Base-by-base conservation (phyloP, 2,329 filamentous ascomycete genomes). In the Ceratocystis huliohia region DNA sequence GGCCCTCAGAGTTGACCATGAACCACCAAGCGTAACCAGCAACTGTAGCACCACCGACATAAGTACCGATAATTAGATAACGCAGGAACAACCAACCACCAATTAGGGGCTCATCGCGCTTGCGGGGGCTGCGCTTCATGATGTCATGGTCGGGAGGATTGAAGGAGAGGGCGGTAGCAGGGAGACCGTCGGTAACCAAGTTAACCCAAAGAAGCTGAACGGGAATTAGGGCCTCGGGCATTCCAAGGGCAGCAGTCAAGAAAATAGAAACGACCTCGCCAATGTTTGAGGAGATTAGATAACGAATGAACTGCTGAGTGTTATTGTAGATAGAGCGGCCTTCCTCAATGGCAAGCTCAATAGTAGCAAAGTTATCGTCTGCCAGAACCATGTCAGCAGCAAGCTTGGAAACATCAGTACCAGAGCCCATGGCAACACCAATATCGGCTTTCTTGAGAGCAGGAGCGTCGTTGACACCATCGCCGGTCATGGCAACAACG, bases 1-100 rank as follows among this genome's bases (percentile, higher is more conserved):
- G 94, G 0, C 94, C 94, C 70, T 87, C 85, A 7, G 86, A 78
- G 79, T 97, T 93, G 81, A 88, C 96, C 88, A 99, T 92, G 81
- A 97, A 99, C 90, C 91, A 99, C 94, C 94, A 99, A n/a, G 91
- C 93, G 74, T 99, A 99, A 59, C 95, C 94, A 73, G 88, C 91
- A 22, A 99, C 95, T 2, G 94, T 99, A 65, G 94, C 94, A 50
- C 91, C 81, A 74, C 94, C 94, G 67, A 99, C 94, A 70, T 99
- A 99, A 7, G 86, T 91, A 69, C 94, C 94, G 72, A 99, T 94
- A 63, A 97, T 87, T 80, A 99, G 86, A 77, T 99, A 99, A 65
- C 94, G 87, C 83, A 97, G 91, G 80, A 99, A 96, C 48, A 99
- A 79, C 94, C 94, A 99, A 68, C 92, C 91, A 57, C 90, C 87